Evolutionary conservation across 106 monocot genomes (phyloP).

Genomic region (Phalaenopsis equestris): DNA sequence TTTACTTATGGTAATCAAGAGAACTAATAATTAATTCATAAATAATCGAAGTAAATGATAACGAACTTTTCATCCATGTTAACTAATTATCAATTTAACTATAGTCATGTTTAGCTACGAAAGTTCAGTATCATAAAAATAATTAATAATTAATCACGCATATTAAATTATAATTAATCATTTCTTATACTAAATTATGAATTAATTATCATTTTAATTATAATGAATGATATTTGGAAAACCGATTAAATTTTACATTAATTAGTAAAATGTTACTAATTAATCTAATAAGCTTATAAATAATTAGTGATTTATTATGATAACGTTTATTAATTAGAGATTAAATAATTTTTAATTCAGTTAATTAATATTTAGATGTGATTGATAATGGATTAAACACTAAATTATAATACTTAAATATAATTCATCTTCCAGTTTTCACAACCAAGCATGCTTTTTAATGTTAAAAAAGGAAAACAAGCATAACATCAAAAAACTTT

Average conservation of each 20-base stretch:
- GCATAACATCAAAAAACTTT: not conserved
- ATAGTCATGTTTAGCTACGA: not conserved
- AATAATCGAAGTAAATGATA: not conserved
- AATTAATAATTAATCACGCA: not conserved
- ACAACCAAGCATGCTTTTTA: not conserved
- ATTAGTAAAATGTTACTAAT: not conserved
- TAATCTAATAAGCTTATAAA: not conserved
- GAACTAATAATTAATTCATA: not conserved
- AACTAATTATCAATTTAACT: not conserved
- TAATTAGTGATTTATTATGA: not conserved
- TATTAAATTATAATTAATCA: not conserved
- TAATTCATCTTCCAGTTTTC: not conserved
- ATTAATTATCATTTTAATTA: not conserved
- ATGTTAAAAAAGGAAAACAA: not conserved
- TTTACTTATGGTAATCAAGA: not conserved
- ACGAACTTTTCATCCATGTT: not conserved
- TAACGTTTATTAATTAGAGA: not conserved
- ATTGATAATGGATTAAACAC: not conserved
- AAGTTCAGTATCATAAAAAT: not conserved
- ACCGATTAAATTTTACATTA: not conserved
- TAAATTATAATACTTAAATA: not conserved
- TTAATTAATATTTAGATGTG: not conserved
- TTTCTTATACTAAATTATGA: not conserved
- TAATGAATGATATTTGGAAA: not conserved
- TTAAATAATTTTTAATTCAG: not conserved